Base-by-base conservation (phyloP, 1,284 basidiomycete species). In the Ustilago lituana region DNA sequence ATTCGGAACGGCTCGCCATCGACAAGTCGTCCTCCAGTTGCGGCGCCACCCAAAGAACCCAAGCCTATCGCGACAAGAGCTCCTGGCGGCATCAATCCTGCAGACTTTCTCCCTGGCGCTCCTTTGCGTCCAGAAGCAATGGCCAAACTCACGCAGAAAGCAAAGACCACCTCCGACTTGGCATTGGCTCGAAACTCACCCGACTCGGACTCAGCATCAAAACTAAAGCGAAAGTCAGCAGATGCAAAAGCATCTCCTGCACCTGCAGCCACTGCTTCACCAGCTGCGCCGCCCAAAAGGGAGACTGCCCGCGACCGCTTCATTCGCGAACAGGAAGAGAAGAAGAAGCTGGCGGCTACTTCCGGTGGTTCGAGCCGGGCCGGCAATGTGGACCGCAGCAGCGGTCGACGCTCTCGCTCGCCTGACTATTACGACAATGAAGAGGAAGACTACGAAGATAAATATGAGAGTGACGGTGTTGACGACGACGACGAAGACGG, bases 271-370 rank as follows among this genome's bases (percentile, higher is more conserved):
- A 32, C 50, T 14, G 31, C 52, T 38, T n/a, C 55, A 5, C 17
- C 55, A 7, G 31, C 39, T 27, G 41, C 59, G 3, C 58, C 61
- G n/a, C 57, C 68, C 3, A 49, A 41, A 17, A 38, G 59, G 20
- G 75, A 77, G 53, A 76, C 75, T 14, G 67, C 57, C 11, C 58
- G 75, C 19, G 75, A 77, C n/a, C 57, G 66, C 10, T 77, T 77
- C 61, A 65, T 77, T 19, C 66, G 75, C 14, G 70, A 74, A 29
- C 71, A 77, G 46, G 70, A 66, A 33, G 74, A 71, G 27, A 63
- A 65, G 51, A 75, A 76, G 47, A 62, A 50, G 37, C 40, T 43
- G 20, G 51, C 54, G 4, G 60, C 47, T 23, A 32, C 41, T 29
- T 37, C 35, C 10, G 35, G n/a, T 20, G 19, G n/a, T n/a, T 22